These are phyloP conservation scores for Erythrophleum fordii DNA, from an alignment of 306 rosid genomes.

Conservation along the genomic window DNA sequence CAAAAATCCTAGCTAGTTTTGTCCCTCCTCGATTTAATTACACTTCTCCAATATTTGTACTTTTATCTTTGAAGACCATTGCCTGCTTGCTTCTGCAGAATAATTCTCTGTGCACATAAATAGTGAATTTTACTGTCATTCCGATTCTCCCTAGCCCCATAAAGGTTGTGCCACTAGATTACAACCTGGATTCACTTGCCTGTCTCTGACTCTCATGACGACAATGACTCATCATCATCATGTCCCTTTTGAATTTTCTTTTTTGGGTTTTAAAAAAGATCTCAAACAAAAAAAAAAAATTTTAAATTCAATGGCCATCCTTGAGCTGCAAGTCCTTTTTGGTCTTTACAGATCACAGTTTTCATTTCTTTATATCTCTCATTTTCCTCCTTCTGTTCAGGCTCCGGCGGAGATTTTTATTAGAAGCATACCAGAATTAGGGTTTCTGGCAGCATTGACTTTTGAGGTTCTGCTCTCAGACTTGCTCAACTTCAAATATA, in stretches of 20 bases:
- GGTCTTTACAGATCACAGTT: conserved; percentile 39
- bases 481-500: conserved; percentile 13
- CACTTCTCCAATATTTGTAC: background rate
- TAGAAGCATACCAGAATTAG: conserved; percentile 46
- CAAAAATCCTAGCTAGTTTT: background rate
- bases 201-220: conserved; percentile 51
- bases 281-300: background rate
- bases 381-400: conserved; percentile 29
- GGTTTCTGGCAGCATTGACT: conserved; percentile 44
- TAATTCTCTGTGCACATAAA: background rate
- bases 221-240: conserved; percentile 44
- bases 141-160: conserved; percentile 7
- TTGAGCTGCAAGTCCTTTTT: conserved; percentile 38
- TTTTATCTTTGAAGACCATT: background rate
- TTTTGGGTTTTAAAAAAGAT: background rate
- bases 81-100: background rate
- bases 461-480: conserved; percentile 33
- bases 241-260: conserved; percentile 14
- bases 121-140: background rate
- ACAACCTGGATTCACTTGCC: conserved; percentile 41
- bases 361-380: conserved; percentile 38
- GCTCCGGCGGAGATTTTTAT: conserved; percentile 33
- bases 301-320: background rate
- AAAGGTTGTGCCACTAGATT: background rate
- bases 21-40: background rate